These are phyloP conservation scores for Lathyrus tuberosus DNA, from an alignment of 306 rosid species.

Conservation along the genomic window DNA sequence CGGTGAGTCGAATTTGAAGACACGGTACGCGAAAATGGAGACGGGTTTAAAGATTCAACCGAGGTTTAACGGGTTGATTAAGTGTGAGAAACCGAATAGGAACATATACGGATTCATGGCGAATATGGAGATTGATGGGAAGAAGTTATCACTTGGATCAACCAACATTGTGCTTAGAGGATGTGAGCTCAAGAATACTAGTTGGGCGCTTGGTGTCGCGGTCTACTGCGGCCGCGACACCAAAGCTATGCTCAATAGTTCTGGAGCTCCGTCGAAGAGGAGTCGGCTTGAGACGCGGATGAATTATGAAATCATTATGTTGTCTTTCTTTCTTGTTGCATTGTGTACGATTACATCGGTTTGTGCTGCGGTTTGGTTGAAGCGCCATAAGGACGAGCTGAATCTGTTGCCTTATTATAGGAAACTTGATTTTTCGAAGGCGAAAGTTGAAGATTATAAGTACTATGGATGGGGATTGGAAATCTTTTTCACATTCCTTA, in stretches of 20 bases:
- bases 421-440: constrained; percentile 49
- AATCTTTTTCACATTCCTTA: constrained; percentile 81
- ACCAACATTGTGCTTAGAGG: constrained; percentile 89
- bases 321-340: constrained; percentile 68
- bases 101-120: constrained; percentile 92
- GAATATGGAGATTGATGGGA: constrained; percentile 79
- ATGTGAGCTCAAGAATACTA: constrained; percentile 88
- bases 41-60: constrained; percentile 65
- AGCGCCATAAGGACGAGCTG: constrained; percentile 54
- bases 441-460: constrained; percentile 49
- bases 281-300: constrained; percentile 90
- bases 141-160: constrained; percentile 82
- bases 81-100: constrained; percentile 93
- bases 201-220: constrained; percentile 88
- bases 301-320: constrained; percentile 77
- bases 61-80: constrained; percentile 59
- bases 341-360: constrained; percentile 69
- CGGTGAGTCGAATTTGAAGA: constrained; percentile 92
- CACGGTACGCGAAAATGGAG: constrained; percentile 89
- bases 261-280: constrained; percentile 96
- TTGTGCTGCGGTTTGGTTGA: constrained; percentile 87
- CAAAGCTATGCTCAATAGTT: constrained; percentile 85
- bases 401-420: constrained; percentile 69
- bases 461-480: constrained; percentile 84
- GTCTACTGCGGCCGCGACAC: constrained; percentile 89